Base-by-base conservation (phyloP, 495 filamentous ascomycete species). In the Neurospora sp. region DNA sequence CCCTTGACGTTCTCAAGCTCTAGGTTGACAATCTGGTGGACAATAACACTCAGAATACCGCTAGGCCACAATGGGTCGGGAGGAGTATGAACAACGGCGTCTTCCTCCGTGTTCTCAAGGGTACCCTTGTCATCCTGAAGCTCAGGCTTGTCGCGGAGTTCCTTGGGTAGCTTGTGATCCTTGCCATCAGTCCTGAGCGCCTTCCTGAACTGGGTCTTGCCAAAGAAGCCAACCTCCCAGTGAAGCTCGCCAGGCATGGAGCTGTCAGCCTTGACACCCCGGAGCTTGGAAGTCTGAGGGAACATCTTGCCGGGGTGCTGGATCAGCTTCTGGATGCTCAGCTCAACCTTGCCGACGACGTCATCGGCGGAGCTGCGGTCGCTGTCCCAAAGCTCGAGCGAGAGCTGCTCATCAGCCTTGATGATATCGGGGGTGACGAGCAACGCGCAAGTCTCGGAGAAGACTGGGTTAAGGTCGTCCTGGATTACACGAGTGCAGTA, bases 211-310 rank as follows among this genome's bases (percentile, higher is more conserved):
- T 93, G 88, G 5, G 95, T 92, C 84, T 97, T 97, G 72, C 89
- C 89, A 72, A 97, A 98, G 82, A 91, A 98, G 8, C 94, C 94
- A 59, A 98, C 94, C 79, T 97, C 95, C 95, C 95, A 98, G 79
- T 95, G 91, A 35, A 98, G 84, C 78, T 97, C 90, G 69, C 95
- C 95, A 0, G 95, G 95, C 94, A 98, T 98, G 72, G 88, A 88
- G 75, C 89, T 94, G 54, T 89, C 94, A 48, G 92, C 89, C 71
- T 94, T 91, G 78, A 94, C 87, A 11, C 94, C 94, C 16, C 87
- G 83, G 1, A 98, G 87, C 73, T 91, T 93, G 0, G 94, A 97
- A n/a, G 93, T 86, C 78, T 98, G 92, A 27, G 93, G 91, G 78
- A 93, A 95, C 93, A 97, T 97, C 71, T 90, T 90, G 41, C 93